phyloP scores from a whole-genome alignment of 768 basidiomycete species.

The Flagelloscypha sp. region DNA sequence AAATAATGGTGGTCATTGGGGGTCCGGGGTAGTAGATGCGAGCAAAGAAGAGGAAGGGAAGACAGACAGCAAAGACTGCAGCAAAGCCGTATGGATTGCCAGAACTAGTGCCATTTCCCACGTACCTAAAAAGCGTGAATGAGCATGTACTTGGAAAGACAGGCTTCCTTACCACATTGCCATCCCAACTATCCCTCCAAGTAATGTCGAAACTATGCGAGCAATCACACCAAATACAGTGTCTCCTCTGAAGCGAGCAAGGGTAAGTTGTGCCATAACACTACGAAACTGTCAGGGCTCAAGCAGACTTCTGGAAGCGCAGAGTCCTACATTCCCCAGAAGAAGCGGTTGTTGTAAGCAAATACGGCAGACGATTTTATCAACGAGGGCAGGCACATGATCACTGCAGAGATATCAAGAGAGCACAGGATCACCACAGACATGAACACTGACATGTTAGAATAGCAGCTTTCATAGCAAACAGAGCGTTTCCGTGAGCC shows the following conservation, averaged over 20 bases:
- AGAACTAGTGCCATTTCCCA: slow-evolving; percentile 49
- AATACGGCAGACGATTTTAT: slow-evolving; percentile 44
- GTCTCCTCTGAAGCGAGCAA: slow-evolving; percentile 67
- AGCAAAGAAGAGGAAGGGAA: slow-evolving; percentile 66
- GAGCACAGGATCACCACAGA: not conserved
- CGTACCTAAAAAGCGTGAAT: slow-evolving; percentile 41
- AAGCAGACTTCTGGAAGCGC: not conserved
- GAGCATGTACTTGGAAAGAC: not conserved
- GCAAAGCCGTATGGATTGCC: slow-evolving; percentile 68
- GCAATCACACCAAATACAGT: slow-evolving; percentile 59
- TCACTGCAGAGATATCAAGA: slow-evolving; percentile 25
- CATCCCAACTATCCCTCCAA: slow-evolving; percentile 55
- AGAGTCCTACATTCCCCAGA: slow-evolving; percentile 61
- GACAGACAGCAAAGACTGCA: slow-evolving; percentile 56
- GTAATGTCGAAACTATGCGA: slow-evolving; percentile 56
- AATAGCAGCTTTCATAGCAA: slow-evolving; percentile 62
- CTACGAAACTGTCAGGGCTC: slow-evolving; percentile 21
- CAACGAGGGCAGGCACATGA: slow-evolving; percentile 54
- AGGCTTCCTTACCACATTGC: slow-evolving; percentile 51
- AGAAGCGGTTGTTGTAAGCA: slow-evolving; percentile 53
- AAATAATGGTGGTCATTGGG: slow-evolving; percentile 63
- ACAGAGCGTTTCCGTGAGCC: slow-evolving; percentile 53
- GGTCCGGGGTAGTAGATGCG: slow-evolving; percentile 67
- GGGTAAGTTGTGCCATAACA: slow-evolving; percentile 68
- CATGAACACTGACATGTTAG: slow-evolving; percentile 28